Conservation (phyloP, 2,329 filamentous ascomycete genomes). For the Nigrospora oryzae region DNA sequence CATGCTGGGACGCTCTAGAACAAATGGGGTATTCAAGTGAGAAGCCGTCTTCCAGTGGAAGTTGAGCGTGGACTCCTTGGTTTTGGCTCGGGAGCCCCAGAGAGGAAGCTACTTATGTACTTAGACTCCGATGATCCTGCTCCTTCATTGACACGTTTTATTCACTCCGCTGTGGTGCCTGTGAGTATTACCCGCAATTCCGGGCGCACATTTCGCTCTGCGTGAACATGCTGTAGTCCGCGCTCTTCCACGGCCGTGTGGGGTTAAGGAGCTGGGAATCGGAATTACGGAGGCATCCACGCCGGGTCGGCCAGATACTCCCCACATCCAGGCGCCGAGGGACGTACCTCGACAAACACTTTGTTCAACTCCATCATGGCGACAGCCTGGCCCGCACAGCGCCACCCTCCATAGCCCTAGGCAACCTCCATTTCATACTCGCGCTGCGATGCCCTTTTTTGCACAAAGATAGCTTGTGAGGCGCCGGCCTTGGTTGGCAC, state of each 20-base stretch:
- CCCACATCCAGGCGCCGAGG: not conserved
- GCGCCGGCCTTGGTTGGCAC: not conserved
- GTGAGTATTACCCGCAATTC: too few relatives aligned
- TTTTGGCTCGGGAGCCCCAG: too few relatives aligned
- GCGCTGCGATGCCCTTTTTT: conserved; percentile 17
- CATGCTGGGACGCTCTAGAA: too few relatives aligned
- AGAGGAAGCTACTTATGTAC: too few relatives aligned
- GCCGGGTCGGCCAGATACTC: not conserved
- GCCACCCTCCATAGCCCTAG: conserved; percentile 1
- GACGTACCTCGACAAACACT: not conserved
- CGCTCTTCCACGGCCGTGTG: not conserved
- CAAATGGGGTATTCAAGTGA: too few relatives aligned
- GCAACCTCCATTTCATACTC: conserved; percentile 20
- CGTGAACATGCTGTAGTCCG: not conserved
- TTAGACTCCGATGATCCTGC: too few relatives aligned
- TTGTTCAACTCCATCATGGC: conserved; percentile 1
- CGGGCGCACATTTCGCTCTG: conserved; percentile 2
- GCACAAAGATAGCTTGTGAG: conserved; percentile 19
- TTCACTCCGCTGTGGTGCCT: too few relatives aligned
- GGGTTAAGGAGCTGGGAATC: conserved; percentile 1
- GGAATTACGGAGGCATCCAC: conserved; percentile 1
- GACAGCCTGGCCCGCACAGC: not conserved
- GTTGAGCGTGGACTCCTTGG: too few relatives aligned
- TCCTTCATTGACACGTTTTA: too few relatives aligned
- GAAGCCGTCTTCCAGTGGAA: too few relatives aligned